Evolutionary conservation across 306 rosid species (phyloP).

Genomic region (Oxytropis ochrocephala): DNA sequence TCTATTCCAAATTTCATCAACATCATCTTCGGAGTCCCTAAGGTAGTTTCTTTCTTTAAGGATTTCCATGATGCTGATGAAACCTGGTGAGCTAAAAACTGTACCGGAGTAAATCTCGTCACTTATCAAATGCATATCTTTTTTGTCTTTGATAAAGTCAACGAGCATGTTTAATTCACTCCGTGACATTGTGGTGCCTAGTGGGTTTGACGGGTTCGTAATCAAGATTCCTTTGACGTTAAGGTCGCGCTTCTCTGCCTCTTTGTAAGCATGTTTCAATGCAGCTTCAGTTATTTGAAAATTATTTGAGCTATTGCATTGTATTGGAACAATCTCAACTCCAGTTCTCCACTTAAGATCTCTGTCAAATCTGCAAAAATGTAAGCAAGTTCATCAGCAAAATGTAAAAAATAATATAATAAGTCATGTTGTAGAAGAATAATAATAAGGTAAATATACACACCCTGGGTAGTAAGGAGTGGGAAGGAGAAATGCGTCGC

Average conservation of each 20-base stretch:
- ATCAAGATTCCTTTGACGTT: slow-evolving; percentile 75
- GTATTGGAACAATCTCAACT: slow-evolving; percentile 73
- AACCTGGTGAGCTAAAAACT: slow-evolving; percentile 54
- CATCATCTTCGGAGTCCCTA: neutral
- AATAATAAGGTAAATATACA: neutral
- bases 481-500: slow-evolving; percentile 79
- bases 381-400: slow-evolving; percentile 27
- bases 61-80: slow-evolving; percentile 60
- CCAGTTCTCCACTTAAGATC: slow-evolving; percentile 85
- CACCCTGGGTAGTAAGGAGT: slow-evolving; percentile 88
- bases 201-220: slow-evolving; percentile 90
- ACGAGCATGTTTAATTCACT: slow-evolving; percentile 54
- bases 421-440: too few relatives aligned
- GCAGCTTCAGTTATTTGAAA: slow-evolving; percentile 63
- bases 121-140: slow-evolving; percentile 59
- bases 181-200: slow-evolving; percentile 62
- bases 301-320: slow-evolving; percentile 63
- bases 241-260: slow-evolving; percentile 43
- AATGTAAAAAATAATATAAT: neutral
- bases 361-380: slow-evolving; percentile 60
- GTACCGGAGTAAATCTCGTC: slow-evolving; percentile 90
- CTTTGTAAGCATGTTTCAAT: slow-evolving; percentile 43
- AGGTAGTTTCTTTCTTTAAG: slow-evolving; percentile 35
- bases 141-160: slow-evolving; percentile 38
- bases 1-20: slow-evolving; percentile 29